phyloP scores from a whole-genome alignment of 768 basidiomycete genomes.

The Tylopilus sp. region DNA sequence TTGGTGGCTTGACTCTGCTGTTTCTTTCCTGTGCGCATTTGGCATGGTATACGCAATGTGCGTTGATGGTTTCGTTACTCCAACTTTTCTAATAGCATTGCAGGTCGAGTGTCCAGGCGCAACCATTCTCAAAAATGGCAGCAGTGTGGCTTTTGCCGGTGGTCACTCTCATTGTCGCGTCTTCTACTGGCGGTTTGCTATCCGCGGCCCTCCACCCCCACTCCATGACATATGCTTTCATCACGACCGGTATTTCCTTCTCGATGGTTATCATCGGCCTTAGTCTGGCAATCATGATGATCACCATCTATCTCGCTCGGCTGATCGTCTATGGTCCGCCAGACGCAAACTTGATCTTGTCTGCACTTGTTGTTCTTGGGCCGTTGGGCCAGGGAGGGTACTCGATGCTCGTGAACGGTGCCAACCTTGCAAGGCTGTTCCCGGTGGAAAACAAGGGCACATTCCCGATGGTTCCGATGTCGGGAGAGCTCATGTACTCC shows the following conservation, averaged over 20 bases:
- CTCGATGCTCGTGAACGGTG: slow-evolving; percentile 40
- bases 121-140: slow-evolving; percentile 38
- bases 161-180: slow-evolving; percentile 51
- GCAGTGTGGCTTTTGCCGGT: slow-evolving; percentile 51
- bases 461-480: slow-evolving; percentile 31
- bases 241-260: slow-evolving; percentile 43
- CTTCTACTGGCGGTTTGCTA: slow-evolving; percentile 47
- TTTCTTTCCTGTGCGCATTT: slow-evolving; percentile 43
- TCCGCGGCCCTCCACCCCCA: slow-evolving; percentile 35
- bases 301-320: slow-evolving; percentile 44
- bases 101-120: slow-evolving; percentile 44
- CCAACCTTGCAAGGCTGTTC: slow-evolving; percentile 34
- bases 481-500: slow-evolving; percentile 42
- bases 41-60: slow-evolving; percentile 51
- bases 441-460: slow-evolving; percentile 28
- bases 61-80: neutral
- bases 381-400: slow-evolving; percentile 53
- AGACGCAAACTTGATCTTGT: slow-evolving; percentile 37
- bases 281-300: slow-evolving; percentile 46
- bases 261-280: slow-evolving; percentile 45
- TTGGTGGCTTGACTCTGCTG: slow-evolving; percentile 48
- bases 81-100: slow-evolving; percentile 1
- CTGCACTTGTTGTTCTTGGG: slow-evolving; percentile 48
- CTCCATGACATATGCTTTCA: slow-evolving; percentile 36
- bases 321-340: slow-evolving; percentile 41